Conservation (phyloP, 2,329 filamentous ascomycete species). For the Penicillium sumatraense region DNA sequence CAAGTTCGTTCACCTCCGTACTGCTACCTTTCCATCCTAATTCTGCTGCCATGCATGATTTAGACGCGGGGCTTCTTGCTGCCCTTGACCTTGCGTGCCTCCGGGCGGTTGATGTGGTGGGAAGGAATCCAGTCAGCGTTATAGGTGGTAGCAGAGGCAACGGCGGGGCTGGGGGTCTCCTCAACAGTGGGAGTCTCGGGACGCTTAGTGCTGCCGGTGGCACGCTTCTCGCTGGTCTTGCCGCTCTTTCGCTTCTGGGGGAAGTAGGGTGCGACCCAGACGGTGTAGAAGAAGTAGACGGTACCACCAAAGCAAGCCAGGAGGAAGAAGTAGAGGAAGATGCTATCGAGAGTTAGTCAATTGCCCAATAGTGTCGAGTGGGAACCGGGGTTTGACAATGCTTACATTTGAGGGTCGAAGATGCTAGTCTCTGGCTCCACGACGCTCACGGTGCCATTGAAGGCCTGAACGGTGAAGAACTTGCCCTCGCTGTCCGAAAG, state of each 20-base stretch:
- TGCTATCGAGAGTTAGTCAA: slow-evolving; percentile 57
- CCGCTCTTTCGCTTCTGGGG: slow-evolving; percentile 66
- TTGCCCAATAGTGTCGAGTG: slow-evolving; percentile 9
- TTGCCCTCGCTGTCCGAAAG: slow-evolving; percentile 68
- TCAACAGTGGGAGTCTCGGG: slow-evolving; percentile 66
- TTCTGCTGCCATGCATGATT: slow-evolving; percentile 12
- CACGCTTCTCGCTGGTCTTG: slow-evolving; percentile 29
- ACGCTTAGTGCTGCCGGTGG: slow-evolving; percentile 69
- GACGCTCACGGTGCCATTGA: slow-evolving; percentile 80
- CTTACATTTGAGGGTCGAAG: slow-evolving; percentile 94
- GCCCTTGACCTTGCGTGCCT: slow-evolving; percentile 66
- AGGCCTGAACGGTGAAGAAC: slow-evolving; percentile 77
- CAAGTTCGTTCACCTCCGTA: slow-evolving; percentile 10
- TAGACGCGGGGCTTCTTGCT: slow-evolving; percentile 43
- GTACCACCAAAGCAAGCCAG: slow-evolving; percentile 76
- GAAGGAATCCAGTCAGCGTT: slow-evolving; percentile 94
- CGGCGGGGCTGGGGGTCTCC: slow-evolving; percentile 68
- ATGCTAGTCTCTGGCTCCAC: slow-evolving; percentile 91
- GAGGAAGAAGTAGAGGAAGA: slow-evolving; percentile 97
- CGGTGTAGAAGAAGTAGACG: slow-evolving; percentile 96
- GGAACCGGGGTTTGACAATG: slow-evolving; percentile 18
- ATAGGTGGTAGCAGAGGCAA: slow-evolving; percentile 74
- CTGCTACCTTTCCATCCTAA: slow-evolving; percentile 6
- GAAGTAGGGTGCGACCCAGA: slow-evolving; percentile 95
- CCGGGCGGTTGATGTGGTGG: slow-evolving; percentile 84